Evolutionary conservation across 305 asterid genomes (phyloP), one percentile per base, ranked within the genome.

Genomic region (Striga hermonthica): DNA sequence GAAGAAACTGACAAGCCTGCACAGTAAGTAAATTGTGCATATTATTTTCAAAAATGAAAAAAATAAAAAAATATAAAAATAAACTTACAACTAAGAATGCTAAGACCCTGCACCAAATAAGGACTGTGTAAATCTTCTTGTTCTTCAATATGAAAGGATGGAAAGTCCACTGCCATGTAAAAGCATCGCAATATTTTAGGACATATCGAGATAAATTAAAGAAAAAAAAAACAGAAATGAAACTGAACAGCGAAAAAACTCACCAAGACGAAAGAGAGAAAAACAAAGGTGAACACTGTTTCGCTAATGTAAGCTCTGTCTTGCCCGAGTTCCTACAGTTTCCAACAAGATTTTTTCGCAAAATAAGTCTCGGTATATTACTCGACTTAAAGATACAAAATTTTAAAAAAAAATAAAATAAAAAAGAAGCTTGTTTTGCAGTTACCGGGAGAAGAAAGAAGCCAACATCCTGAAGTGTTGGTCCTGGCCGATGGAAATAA

Each of bases 401-500:
- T 34, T 49, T 22, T 22, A 22, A 22, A 22, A 22, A 22, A 22
- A 22, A 0, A 22, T 11, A 38, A 15, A 37, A 35, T 11, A 9
- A 8, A 11, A 28, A 55, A 16, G 10, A 8, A 56, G 9, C 39
- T 11, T 22, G 9, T 8, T 34, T 60, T 13, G 8, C 54, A 64
- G 72, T 75, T 76, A 93, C 99, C 78, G 99, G 96, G 73, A 93
- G 97, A 77, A 90, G 90, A 80, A 72, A 75, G 82, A 89, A 89
- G 68, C 98, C 98, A 22, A 75, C 76, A 74, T 92, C 98, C 80
- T 90, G 97, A 72, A 93, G 98, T 36, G 64, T 70, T 8, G 89
- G 97, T 64, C 99, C 97, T 4, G 99, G 97, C 70, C 89, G 88
- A 75, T 93, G 99, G 50, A 93, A 68, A 70, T 93, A 93, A 84